Conservation (phyloP, 2,329 filamentous ascomycete genomes). For the Colletotrichum simmondsii region DNA sequence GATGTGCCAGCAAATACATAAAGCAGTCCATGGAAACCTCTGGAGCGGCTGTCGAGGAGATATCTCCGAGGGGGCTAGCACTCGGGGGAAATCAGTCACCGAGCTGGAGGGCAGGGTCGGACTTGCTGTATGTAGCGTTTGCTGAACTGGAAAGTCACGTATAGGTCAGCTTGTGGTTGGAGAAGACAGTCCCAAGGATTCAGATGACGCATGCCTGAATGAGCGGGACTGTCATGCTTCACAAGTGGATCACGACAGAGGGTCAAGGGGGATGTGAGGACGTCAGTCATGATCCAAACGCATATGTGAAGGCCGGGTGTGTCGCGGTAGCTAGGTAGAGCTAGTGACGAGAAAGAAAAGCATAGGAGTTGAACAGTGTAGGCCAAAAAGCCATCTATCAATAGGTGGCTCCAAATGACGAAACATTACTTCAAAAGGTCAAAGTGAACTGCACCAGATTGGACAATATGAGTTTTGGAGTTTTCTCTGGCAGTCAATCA, state of each 20-base stretch:
- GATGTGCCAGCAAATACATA: background rate
- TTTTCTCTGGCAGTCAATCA: background rate
- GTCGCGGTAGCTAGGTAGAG: constrained; percentile 12
- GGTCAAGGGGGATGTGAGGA: constrained; percentile 12
- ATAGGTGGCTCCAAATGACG: constrained; percentile 32
- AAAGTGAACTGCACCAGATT: background rate
- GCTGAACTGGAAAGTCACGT: constrained; percentile 3
- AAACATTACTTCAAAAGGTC: constrained; percentile 26
- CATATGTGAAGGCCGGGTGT: constrained; percentile 26
- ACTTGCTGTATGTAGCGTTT: constrained; percentile 12
- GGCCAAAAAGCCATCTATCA: constrained; percentile 28
- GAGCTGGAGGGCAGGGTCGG: background rate
- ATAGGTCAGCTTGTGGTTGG: background rate
- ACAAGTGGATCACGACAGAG: background rate
- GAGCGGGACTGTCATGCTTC: background rate
- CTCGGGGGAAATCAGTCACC: background rate
- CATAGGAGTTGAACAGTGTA: constrained; percentile 22
- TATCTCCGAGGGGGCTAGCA: background rate
- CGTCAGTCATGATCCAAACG: constrained; percentile 14
- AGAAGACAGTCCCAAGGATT: background rate
- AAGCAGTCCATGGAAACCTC: background rate
- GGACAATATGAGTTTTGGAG: background rate
- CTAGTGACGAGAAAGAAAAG: constrained; percentile 5
- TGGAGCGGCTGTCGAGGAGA: background rate
- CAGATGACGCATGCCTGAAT: background rate